Base-by-base conservation (phyloP, 164 flowering plant species). In the Annona cherimola region DNA sequence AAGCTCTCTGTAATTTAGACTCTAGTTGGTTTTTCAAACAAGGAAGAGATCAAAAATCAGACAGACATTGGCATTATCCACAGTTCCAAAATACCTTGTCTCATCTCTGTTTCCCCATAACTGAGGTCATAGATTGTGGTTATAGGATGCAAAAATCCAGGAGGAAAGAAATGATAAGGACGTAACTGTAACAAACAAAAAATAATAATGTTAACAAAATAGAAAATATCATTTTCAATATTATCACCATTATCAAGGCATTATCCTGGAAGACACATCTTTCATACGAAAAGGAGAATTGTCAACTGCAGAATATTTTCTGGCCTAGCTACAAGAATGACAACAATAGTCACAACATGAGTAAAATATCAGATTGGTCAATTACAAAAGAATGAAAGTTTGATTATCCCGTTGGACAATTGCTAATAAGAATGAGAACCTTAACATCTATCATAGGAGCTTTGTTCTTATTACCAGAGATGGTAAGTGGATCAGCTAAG, bases 51-150 rank as follows among this genome's bases (percentile, higher is more conserved):
- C 50, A 45, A 8, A 45, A 8, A 45, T 26, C 35, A 26, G 35
- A 61, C 12, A 41, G 19, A 76, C 35, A 42, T 41, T 71, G 61
- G 61, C 14, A 59, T 18, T 7, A 75, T 68, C 67, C 43, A 18
- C 69, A 45, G 4, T 64, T 65, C 41, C 45, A 50, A 69, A 42
- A 41, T 83, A 94, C 99, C 99, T 92, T 87, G 97, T 83, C 89
- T 89, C 85, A 86, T 80, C 83, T 92, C 98, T 61, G 88, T 89
- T 83, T 94, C 99, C 77, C 94, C 99, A 87, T 86, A 92, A 75
- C 80, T 88, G 54, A 88, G 86, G 74, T 94, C 98, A 84, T 94
- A 94, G 55, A 87, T 75, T 67, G 82, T 87, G 42, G 94, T 91
- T 57, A 92, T 54, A 68, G 98, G 99, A 83, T 92, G 97, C 72